Evolutionary conservation across 1,139 yeast genomes (phyloP).

Genomic region (Saccharomyces hybrid): DNA sequence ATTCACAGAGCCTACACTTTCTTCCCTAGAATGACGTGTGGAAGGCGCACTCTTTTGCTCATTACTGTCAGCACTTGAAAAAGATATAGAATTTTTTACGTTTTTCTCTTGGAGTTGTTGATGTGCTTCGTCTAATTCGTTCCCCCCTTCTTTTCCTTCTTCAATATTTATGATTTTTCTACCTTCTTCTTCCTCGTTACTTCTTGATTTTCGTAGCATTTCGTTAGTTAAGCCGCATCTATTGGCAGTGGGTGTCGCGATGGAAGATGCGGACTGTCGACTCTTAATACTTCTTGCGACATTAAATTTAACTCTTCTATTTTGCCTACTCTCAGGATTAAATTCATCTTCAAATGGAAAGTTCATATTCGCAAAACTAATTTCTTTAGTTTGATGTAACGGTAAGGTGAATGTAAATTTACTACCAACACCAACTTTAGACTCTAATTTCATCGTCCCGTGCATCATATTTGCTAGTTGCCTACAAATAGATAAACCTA

Average conservation of each 20-base stretch:
- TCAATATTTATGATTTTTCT: constrained; percentile 2
- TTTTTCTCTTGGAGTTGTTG: constrained; percentile 21
- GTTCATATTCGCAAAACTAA: constrained; percentile 33
- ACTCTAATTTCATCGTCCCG: constrained; percentile 66
- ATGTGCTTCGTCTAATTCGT: neutral
- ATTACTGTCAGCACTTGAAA: neutral
- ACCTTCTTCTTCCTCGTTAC: neutral
- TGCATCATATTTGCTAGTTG: constrained; percentile 86
- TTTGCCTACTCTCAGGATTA: constrained; percentile 36
- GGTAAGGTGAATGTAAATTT: constrained; percentile 77
- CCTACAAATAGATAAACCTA: constrained; percentile 86
- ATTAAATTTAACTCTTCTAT: constrained; percentile 38
- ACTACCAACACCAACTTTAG: constrained; percentile 70
- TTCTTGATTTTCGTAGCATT: constrained; percentile 2
- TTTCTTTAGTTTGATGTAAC: constrained; percentile 59
- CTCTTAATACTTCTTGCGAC: constrained; percentile 21
- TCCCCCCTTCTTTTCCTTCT: neutral
- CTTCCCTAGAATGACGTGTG: constrained; percentile 7
- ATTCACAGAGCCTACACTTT: constrained; percentile 20
- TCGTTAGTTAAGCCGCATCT: constrained; percentile 3
- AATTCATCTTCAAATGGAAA: constrained; percentile 41
- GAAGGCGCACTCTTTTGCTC: neutral
- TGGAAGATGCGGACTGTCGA: constrained; percentile 16
- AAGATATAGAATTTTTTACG: neutral
- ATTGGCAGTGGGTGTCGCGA: constrained; percentile 10